Evolutionary conservation across 2,329 filamentous ascomycete species (phyloP).

Genomic region (Xylaria digitata): DNA sequence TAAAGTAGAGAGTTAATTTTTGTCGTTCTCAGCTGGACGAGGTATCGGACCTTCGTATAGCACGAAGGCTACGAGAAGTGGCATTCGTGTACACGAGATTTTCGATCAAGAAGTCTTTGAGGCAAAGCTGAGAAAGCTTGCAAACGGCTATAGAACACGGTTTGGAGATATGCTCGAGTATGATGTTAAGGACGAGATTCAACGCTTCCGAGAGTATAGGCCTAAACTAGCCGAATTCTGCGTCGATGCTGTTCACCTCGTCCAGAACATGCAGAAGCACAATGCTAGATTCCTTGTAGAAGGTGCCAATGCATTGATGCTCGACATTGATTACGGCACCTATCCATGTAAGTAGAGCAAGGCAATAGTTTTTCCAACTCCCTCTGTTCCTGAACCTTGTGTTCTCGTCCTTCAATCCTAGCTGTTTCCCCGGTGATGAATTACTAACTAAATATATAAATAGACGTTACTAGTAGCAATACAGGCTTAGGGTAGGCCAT

Average conservation of each 20-base stretch:
- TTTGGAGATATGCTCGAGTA: conserved; percentile 68
- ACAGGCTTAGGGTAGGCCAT: neutral
- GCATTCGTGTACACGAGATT: conserved; percentile 73
- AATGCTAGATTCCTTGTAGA: conserved; percentile 70
- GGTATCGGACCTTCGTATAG: conserved; percentile 58
- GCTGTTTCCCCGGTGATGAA: neutral
- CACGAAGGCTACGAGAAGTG: conserved; percentile 72
- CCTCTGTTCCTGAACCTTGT: no score
- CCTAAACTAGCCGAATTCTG: conserved; percentile 67
- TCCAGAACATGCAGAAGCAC: conserved; percentile 63
- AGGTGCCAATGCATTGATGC: conserved; percentile 68
- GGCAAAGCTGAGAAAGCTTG: conserved; percentile 71
- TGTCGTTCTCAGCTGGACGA: conserved; percentile 29
- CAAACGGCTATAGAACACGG: conserved; percentile 68
- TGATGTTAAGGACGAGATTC: conserved; percentile 77
- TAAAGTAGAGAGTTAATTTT: neutral
- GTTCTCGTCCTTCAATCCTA: neutral
- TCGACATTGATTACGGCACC: conserved; percentile 65
- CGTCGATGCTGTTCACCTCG: conserved; percentile 70
- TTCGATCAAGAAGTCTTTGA: conserved; percentile 76
- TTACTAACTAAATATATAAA: neutral
- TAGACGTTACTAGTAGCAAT: conserved; percentile 11
- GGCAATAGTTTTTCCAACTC: neutral
- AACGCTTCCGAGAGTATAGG: conserved; percentile 61
- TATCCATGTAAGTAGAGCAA: conserved; percentile 11